phyloP scores from a whole-genome alignment of 164 flowering plant genomes.

The Liquidambar formosana region DNA sequence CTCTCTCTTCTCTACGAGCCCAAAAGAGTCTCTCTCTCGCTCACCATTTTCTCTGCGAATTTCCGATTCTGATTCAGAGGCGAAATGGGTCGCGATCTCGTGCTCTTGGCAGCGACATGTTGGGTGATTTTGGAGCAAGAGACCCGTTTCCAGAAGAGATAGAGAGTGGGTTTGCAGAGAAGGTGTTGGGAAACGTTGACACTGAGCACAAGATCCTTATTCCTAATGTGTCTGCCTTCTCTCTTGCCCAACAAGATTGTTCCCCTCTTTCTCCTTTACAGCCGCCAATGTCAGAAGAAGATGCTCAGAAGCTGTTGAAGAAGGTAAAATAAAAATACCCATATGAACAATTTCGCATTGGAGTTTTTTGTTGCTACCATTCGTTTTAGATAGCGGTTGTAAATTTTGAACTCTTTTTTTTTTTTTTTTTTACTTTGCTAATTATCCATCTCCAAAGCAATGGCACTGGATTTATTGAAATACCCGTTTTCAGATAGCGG shows the following conservation, averaged over 20 bases:
- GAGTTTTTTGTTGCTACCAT: background rate
- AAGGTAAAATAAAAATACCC: constrained; percentile 58
- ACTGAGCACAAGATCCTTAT: constrained; percentile 85
- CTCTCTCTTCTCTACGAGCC: no score
- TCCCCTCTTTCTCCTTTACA: constrained; percentile 44
- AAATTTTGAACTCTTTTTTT: no score
- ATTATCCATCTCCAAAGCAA: no score
- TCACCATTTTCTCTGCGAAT: no score
- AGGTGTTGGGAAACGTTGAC: constrained; percentile 51
- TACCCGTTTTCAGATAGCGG: no score
- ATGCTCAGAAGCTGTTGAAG: constrained; percentile 56
- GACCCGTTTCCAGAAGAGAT: constrained; percentile 89
- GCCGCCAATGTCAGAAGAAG: constrained; percentile 53
- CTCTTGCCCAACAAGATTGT: constrained; percentile 62
- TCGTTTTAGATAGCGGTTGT: background rate
- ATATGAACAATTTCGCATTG: background rate
- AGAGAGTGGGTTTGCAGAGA: constrained; percentile 69
- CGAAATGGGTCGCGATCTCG: no score
- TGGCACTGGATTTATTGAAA: background rate
- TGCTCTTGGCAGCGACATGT: constrained; percentile 29
- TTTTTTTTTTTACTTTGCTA: no score
- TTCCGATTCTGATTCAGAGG: no score
- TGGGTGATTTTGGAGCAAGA: constrained; percentile 91
- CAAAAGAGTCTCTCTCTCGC: no score
- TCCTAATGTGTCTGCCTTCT: constrained; percentile 61